Conservation (phyloP, 31 red algal genomes). For the Endocladia muricata region DNA sequence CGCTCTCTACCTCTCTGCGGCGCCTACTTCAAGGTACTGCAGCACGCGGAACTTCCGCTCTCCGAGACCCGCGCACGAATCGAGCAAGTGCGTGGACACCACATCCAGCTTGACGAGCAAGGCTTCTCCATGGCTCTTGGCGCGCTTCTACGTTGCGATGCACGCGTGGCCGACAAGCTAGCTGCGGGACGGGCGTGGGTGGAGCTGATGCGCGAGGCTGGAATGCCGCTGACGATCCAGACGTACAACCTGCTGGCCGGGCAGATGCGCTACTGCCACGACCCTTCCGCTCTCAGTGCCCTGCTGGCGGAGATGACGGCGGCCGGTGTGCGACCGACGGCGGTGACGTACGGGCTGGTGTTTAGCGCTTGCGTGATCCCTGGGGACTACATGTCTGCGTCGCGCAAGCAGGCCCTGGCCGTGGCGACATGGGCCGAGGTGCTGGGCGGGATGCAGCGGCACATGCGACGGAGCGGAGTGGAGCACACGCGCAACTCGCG, state of each 20-base stretch:
- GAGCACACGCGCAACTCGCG: constrained; percentile 32
- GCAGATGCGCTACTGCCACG: constrained; percentile 54
- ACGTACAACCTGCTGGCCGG: constrained; percentile 59
- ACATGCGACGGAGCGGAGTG: constrained; percentile 25
- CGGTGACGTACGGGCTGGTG: constrained; percentile 45
- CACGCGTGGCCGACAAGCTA: constrained; percentile 21
- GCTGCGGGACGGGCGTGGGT: constrained; percentile 40
- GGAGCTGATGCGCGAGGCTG: constrained; percentile 48
- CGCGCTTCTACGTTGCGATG: constrained; percentile 53
- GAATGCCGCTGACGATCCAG: constrained; percentile 54
- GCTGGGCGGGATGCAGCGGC: constrained; percentile 23
- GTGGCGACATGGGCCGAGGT: constrained; percentile 26
- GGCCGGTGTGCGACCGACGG: constrained; percentile 26
- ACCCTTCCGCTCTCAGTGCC: constrained; percentile 47
- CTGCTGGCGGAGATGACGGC: constrained; percentile 50
- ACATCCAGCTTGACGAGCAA: constrained; percentile 62
- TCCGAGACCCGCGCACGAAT: constrained; percentile 45
- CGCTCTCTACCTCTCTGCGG: constrained; percentile 42
- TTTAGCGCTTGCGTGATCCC: constrained; percentile 56
- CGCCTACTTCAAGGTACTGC: constrained; percentile 59
- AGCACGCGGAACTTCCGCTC: constrained; percentile 41
- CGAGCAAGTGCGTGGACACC: constrained; percentile 7
- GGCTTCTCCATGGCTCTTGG: constrained; percentile 65
- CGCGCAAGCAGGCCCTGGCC: constrained; percentile 26
- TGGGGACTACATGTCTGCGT: constrained; percentile 34